Evolutionary conservation across 495 filamentous ascomycete genomes (phyloP).

Genomic region (Hypoxylon perforatum): DNA sequence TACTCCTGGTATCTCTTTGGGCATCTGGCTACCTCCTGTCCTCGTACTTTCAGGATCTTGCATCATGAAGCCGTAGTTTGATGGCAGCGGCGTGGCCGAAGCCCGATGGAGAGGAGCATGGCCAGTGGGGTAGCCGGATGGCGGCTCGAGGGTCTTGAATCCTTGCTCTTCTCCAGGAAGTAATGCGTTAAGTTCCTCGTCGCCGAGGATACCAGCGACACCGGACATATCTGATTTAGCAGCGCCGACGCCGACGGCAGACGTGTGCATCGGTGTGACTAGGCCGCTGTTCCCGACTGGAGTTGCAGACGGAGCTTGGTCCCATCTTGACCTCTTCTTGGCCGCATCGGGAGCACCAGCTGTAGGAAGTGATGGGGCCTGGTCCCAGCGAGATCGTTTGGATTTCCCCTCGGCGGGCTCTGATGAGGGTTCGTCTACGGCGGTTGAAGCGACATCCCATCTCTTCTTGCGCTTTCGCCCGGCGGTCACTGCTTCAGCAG

Average conservation of each 20-base stretch:
- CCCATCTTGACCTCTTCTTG: slow-evolving; percentile 85
- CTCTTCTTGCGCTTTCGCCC: slow-evolving; percentile 90
- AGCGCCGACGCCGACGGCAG: slow-evolving; percentile 64
- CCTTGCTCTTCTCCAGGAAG: slow-evolving; percentile 81
- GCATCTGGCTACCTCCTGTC: slow-evolving; percentile 87
- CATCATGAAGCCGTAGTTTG: slow-evolving; percentile 89
- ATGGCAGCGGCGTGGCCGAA: slow-evolving; percentile 76
- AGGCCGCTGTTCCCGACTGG: slow-evolving; percentile 84
- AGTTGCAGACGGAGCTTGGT: slow-evolving; percentile 86
- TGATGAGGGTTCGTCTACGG: slow-evolving; percentile 58
- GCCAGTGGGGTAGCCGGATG: slow-evolving; percentile 91
- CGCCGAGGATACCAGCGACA: slow-evolving; percentile 82
- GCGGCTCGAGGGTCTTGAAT: slow-evolving; percentile 92
- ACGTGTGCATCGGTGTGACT: slow-evolving; percentile 87
- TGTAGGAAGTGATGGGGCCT: slow-evolving; percentile 74
- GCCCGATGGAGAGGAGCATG: slow-evolving; percentile 80
- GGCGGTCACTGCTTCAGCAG: slow-evolving; percentile 69
- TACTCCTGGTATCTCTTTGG: slow-evolving; percentile 96
- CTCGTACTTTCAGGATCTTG: slow-evolving; percentile 89
- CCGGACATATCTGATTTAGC: slow-evolving; percentile 81
- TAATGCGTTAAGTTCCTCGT: slow-evolving; percentile 94
- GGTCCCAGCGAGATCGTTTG: slow-evolving; percentile 89
- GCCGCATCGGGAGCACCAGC: slow-evolving; percentile 65
- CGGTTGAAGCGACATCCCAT: slow-evolving; percentile 80
- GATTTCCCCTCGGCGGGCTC: slow-evolving; percentile 67